These are phyloP conservation scores for Rhizodiscina lignyota DNA, from an alignment of 495 filamentous ascomycete genomes.

Conservation along the genomic window DNA sequence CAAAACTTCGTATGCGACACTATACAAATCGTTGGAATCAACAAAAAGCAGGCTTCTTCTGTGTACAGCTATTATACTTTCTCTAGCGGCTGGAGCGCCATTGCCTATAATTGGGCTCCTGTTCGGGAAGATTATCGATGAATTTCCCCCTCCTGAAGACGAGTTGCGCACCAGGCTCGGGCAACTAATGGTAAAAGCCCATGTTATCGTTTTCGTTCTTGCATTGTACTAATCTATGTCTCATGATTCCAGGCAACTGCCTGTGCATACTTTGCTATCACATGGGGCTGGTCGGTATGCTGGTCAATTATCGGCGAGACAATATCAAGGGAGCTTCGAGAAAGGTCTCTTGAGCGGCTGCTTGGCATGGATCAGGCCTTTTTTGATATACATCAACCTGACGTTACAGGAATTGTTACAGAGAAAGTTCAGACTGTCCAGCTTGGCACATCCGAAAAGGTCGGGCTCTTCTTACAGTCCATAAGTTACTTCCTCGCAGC, in stretches of 20 bases:
- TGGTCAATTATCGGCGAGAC: constrained; percentile 24
- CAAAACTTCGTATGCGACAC: constrained; percentile 19
- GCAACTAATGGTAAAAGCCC: too few species aligned
- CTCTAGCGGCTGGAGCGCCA: constrained; percentile 24
- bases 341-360: constrained; percentile 14
- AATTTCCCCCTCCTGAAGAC: constrained; percentile 23
- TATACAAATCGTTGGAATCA: constrained; percentile 19
- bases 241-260: too few species aligned
- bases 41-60: constrained; percentile 9
- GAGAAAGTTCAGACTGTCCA: constrained; percentile 28
- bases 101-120: constrained; percentile 28
- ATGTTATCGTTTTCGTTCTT: too few species aligned
- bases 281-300: constrained; percentile 19
- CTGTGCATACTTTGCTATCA: constrained; percentile 23
- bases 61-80: constrained; percentile 13
- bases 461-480: constrained; percentile 31
- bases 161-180: constrained; percentile 16
- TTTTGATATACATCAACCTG: constrained; percentile 21
- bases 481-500: constrained; percentile 33
- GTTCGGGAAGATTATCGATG: constrained; percentile 25
- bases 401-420: constrained; percentile 19
- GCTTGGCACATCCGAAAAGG: constrained; percentile 31
- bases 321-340: constrained; percentile 18
- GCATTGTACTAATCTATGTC: too few species aligned
- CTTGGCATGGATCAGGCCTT: constrained; percentile 24